Conservation (phyloP, 176 grass and related monocot species). For the Bothriochloa decipiens region DNA sequence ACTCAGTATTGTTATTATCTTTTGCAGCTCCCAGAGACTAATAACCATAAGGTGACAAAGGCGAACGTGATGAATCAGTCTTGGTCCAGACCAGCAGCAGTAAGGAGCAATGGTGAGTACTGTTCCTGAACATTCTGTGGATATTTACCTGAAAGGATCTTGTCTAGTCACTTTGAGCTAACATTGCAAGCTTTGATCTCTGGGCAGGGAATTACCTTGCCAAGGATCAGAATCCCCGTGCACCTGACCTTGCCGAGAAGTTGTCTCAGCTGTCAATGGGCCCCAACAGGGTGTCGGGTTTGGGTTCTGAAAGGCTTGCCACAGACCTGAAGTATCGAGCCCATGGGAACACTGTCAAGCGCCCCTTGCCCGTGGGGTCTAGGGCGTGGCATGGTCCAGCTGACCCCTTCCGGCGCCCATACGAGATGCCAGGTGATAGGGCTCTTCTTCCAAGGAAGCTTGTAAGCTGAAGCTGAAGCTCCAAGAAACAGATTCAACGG, state of each 20-base stretch:
- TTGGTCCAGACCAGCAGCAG: slow-evolving; percentile 51
- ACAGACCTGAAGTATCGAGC: slow-evolving; percentile 46
- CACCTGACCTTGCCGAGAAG: slow-evolving; percentile 52
- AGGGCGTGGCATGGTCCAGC: slow-evolving; percentile 55
- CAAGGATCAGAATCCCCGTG: slow-evolving; percentile 41
- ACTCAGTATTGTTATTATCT: slow-evolving; percentile 20
- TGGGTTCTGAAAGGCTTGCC: slow-evolving; percentile 36
- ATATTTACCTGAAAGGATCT: no score
- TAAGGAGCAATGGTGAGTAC: slow-evolving; percentile 46
- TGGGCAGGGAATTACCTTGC: slow-evolving; percentile 24
- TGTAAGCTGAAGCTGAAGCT: slow-evolving; percentile 55
- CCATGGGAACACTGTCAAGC: slow-evolving; percentile 31
- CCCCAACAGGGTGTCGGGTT: slow-evolving; percentile 45
- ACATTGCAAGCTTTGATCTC: background rate
- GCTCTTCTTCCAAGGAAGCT: slow-evolving; percentile 65
- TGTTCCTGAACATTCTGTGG: background rate
- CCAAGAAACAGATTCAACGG: background rate
- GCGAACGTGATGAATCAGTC: slow-evolving; percentile 51
- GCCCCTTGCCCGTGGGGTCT: slow-evolving; percentile 50
- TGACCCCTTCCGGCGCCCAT: slow-evolving; percentile 49
- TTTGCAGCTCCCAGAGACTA: slow-evolving; percentile 43
- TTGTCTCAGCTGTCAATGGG: slow-evolving; percentile 62
- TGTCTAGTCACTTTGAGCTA: background rate
- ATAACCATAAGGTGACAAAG: slow-evolving; percentile 54
- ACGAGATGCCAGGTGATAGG: slow-evolving; percentile 64